phyloP scores from a whole-genome alignment of 1,284 basidiomycete genomes.

The Paramarasmius palmivorus region DNA sequence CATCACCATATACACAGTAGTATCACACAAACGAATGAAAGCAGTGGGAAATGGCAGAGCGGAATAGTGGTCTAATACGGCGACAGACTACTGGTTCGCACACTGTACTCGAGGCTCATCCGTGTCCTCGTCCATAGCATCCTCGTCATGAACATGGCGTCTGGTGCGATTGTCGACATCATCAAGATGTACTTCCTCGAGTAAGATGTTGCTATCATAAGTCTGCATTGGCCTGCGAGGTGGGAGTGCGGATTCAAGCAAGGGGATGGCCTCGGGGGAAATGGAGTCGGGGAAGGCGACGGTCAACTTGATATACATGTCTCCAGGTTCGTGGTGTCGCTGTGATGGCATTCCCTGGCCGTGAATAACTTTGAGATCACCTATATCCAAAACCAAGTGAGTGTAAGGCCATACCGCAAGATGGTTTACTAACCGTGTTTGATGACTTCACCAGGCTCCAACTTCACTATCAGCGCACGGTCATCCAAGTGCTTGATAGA shows the following conservation, averaged over 20 bases:
- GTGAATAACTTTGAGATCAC: slow-evolving; percentile 87
- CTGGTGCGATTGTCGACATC: slow-evolving; percentile 83
- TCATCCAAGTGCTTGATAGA: slow-evolving; percentile 94
- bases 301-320: slow-evolving; percentile 87
- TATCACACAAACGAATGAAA: neutral
- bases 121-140: slow-evolving; percentile 88
- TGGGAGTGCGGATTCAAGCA: slow-evolving; percentile 88
- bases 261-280: slow-evolving; percentile 64
- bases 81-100: slow-evolving; percentile 68
- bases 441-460: slow-evolving; percentile 90
- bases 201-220: slow-evolving; percentile 64
- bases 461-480: slow-evolving; percentile 81
- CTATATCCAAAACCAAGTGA: slow-evolving; percentile 39
- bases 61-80: neutral
- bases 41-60: neutral
- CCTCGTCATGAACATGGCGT: slow-evolving; percentile 51
- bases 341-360: slow-evolving; percentile 99
- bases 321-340: slow-evolving; percentile 95
- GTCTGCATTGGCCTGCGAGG: slow-evolving; percentile 72
- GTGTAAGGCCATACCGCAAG: neutral
- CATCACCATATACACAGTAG: neutral
- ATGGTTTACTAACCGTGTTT: slow-evolving; percentile 76
- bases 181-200: slow-evolving; percentile 89
- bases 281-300: slow-evolving; percentile 92
- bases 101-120: slow-evolving; percentile 82